Evolutionary conservation across 2,329 filamentous ascomycete species (phyloP).

Genomic region (Aspergillus nomiae): DNA sequence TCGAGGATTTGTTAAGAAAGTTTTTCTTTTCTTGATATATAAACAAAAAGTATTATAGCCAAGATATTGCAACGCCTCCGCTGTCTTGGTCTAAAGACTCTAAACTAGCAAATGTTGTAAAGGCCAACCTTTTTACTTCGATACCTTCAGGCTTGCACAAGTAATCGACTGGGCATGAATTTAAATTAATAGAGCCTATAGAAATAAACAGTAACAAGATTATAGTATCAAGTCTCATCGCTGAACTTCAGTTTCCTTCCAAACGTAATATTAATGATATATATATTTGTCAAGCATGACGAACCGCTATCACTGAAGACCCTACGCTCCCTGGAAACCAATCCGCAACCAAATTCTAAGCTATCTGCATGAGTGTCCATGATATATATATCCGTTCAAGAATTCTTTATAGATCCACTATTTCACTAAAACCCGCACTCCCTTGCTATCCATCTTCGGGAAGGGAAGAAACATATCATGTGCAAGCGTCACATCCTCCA

Average conservation of each 20-base stretch:
- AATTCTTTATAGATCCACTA: neutral
- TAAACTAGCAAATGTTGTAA: too few relatives aligned
- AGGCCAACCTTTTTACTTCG: neutral
- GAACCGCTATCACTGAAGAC: too few relatives aligned
- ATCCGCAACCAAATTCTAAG: neutral
- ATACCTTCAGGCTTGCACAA: neutral
- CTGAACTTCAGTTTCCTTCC: too few relatives aligned
- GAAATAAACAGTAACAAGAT: too few relatives aligned
- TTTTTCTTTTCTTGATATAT: too few relatives aligned
- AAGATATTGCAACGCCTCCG: too few relatives aligned
- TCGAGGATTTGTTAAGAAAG: slow-evolving; percentile 19
- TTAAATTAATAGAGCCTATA: too few relatives aligned
- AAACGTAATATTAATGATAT: too few relatives aligned
- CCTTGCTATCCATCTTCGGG: slow-evolving; percentile 20
- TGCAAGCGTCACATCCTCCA: slow-evolving; percentile 30
- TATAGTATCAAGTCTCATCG: too few relatives aligned
- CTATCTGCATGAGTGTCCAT: neutral
- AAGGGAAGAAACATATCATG: slow-evolving; percentile 29
- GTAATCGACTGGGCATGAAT: neutral
- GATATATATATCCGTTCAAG: neutral
- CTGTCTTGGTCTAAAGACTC: too few relatives aligned
- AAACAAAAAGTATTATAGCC: too few relatives aligned
- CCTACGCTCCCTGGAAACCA: neutral
- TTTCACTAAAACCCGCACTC: slow-evolving; percentile 21
- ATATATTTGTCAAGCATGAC: too few relatives aligned